phyloP scores from a whole-genome alignment of 108 stramenopile species.

The Nitzschia palea region DNA sequence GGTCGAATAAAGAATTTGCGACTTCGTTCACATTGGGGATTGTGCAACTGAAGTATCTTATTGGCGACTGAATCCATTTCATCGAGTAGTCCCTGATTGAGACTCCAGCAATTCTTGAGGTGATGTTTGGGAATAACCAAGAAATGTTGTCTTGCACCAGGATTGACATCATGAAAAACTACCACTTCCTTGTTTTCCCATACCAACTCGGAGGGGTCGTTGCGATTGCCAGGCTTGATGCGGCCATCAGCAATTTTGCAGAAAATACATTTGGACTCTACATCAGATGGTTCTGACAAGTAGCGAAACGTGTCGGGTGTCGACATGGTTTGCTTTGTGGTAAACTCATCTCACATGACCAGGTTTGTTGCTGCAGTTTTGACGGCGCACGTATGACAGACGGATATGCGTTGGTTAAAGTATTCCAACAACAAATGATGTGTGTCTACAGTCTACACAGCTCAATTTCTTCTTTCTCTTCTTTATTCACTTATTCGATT shows the following conservation, averaged over 20 bases:
- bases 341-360: too few species aligned
- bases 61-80: constrained; percentile 3
- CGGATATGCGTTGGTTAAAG: too few species aligned
- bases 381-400: too few species aligned
- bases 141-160: constrained; percentile 5
- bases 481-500: too few species aligned
- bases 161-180: constrained; percentile 7
- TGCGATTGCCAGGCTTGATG: constrained; percentile 5
- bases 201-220: not conserved
- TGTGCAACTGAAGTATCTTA: not conserved
- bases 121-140: constrained; percentile 9
- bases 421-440: too few species aligned
- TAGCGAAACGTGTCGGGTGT: constrained; percentile 10
- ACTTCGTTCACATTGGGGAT: not conserved
- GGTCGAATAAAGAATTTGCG: constrained; percentile 11
- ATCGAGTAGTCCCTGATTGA: not conserved
- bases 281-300: constrained; percentile 5
- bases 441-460: too few species aligned
- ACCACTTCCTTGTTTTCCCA: constrained; percentile 1
- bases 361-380: too few species aligned
- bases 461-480: too few species aligned
- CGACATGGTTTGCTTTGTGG: not conserved
- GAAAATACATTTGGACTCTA: constrained; percentile 15
- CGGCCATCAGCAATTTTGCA: constrained; percentile 14
- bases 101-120: constrained; percentile 9